phyloP scores from a whole-genome alignment of 371 early-diverging fungal genomes.

The Mortierella sp. region DNA sequence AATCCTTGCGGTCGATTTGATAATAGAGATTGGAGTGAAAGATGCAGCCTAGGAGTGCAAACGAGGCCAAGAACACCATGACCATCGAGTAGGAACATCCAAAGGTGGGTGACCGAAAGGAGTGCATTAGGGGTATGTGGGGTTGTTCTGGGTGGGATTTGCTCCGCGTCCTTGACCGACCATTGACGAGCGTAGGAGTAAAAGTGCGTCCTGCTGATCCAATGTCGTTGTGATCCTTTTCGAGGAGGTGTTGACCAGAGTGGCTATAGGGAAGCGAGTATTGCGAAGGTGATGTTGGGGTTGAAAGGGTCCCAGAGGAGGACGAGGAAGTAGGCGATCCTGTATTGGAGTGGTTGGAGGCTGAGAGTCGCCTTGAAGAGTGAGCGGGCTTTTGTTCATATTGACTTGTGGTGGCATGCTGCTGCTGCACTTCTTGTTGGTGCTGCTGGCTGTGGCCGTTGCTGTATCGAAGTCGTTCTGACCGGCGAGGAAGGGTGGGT shows the following conservation, averaged over 20 bases:
- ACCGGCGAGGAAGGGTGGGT: conserved; percentile 18
- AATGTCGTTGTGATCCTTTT: conserved; percentile 17
- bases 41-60: conserved; percentile 37
- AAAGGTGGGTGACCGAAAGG: conserved; percentile 45
- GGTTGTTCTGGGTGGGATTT: conserved; percentile 51
- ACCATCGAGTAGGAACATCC: conserved; percentile 49
- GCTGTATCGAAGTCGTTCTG: conserved; percentile 40
- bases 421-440: not conserved
- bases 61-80: conserved; percentile 32
- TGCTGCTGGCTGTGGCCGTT: conserved; percentile 37
- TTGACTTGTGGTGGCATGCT: conserved; percentile 13
- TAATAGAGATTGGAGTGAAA: conserved; percentile 72
- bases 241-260: conserved; percentile 6
- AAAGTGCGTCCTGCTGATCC: conserved; percentile 15
- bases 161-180: conserved; percentile 46
- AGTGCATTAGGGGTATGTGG: conserved; percentile 25
- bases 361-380: conserved; percentile 37
- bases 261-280: conserved; percentile 45
- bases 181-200: conserved; percentile 12
- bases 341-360: conserved; percentile 31
- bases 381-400: conserved; percentile 20
- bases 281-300: conserved; percentile 46
- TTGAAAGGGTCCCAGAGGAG: conserved; percentile 20
- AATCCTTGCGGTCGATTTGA: conserved; percentile 76
- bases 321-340: conserved; percentile 22